Evolutionary conservation across 768 basidiomycete genomes (phyloP).

Genomic region (Austroboletus eburneus): DNA sequence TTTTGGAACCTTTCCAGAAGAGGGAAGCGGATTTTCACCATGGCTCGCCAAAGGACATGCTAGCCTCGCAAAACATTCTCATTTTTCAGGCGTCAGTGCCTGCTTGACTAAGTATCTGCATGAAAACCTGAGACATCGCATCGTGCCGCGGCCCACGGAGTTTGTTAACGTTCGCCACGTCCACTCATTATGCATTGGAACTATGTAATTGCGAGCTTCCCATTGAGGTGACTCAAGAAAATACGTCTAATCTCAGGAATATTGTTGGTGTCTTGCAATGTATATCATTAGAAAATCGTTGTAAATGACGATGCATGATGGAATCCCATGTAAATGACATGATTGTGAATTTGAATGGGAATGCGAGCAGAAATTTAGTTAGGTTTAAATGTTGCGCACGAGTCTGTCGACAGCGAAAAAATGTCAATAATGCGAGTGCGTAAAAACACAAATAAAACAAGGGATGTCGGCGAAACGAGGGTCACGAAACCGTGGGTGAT

Average conservation of each 20-base stretch:
- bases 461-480: constrained; percentile 18
- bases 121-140: too few relatives aligned
- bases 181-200: too few relatives aligned
- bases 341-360: constrained; percentile 18
- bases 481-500: constrained; percentile 11
- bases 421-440: constrained; percentile 14
- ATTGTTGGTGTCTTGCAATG: constrained; percentile 6
- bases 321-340: constrained; percentile 20
- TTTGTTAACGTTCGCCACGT: too few relatives aligned
- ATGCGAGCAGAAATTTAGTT: constrained; percentile 13
- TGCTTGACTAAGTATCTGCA: too few relatives aligned
- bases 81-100: too few relatives aligned
- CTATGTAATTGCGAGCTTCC: too few relatives aligned
- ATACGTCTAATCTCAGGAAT: background rate
- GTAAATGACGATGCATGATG: constrained; percentile 29
- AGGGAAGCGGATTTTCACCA: too few relatives aligned
- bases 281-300: constrained; percentile 27
- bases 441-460: constrained; percentile 23
- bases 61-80: too few relatives aligned
- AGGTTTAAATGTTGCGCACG: constrained; percentile 5
- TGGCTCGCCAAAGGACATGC: too few relatives aligned
- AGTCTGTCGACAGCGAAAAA: constrained; percentile 6
- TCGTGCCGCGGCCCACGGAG: too few relatives aligned
- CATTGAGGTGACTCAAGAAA: too few relatives aligned
- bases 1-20: too few relatives aligned